Conservation (phyloP, 495 filamentous ascomycete species). For the Schizothecium vesticola region DNA sequence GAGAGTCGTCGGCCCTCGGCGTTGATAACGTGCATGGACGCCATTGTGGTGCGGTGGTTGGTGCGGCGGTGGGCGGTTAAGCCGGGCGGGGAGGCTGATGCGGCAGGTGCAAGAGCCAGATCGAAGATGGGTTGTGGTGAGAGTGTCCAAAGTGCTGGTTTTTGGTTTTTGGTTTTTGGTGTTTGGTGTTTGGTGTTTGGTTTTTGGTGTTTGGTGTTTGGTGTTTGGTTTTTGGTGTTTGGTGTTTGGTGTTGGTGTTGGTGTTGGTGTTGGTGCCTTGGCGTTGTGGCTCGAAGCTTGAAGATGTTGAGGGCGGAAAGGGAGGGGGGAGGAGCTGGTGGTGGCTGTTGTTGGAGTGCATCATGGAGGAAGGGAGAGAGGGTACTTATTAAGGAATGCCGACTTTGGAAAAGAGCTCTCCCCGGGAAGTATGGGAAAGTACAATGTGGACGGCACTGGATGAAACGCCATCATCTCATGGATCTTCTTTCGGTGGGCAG, state of each 20-base stretch:
- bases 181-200: too few species aligned
- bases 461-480: background rate
- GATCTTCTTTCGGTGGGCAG: too few species aligned
- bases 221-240: too few species aligned
- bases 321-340: background rate
- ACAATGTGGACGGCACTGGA: background rate
- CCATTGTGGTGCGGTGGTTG: background rate
- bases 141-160: too few species aligned
- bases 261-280: background rate
- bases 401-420: background rate
- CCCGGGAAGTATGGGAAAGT: background rate
- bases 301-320: background rate
- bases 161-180: too few species aligned
- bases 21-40: constrained; percentile 45
- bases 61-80: background rate
- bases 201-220: too few species aligned
- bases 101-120: too few species aligned
- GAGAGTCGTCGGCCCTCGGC: constrained; percentile 48
- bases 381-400: background rate
- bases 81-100: too few species aligned
- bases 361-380: background rate
- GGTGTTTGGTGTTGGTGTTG: too few species aligned
- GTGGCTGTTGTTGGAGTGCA: background rate
- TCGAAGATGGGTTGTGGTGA: too few species aligned
- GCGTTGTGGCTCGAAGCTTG: background rate